Evolutionary conservation across 2,329 filamentous ascomycete genomes (phyloP).

Genomic region (Reticulascus tulasneorum): DNA sequence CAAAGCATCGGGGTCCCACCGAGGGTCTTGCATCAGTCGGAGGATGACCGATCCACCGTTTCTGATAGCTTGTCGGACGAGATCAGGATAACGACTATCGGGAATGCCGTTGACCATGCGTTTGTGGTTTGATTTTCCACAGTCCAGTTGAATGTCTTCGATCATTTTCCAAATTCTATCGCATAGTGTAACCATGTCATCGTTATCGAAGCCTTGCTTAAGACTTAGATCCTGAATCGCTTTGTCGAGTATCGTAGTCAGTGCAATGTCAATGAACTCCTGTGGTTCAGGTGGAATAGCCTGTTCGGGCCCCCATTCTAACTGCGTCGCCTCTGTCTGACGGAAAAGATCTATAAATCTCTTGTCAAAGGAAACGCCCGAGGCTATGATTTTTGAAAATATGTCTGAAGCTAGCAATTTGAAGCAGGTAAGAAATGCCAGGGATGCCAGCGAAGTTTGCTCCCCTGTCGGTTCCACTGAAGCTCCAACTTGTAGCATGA

Average conservation of each 20-base stretch:
- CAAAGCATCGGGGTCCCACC: slow-evolving; percentile 9
- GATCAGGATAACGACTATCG: background rate
- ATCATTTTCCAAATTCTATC: slow-evolving; percentile 5
- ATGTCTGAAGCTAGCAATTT: background rate
- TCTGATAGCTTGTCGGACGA: slow-evolving; percentile 1
- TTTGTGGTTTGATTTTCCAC: background rate
- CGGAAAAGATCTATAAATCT: slow-evolving; percentile 2
- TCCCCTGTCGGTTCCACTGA: background rate
- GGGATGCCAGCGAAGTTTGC: slow-evolving; percentile 1
- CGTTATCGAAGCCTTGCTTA: background rate
- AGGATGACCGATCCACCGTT: slow-evolving; percentile 1
- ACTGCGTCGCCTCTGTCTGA: too few species aligned
- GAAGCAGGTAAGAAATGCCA: slow-evolving; percentile 8
- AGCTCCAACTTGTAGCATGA: slow-evolving; percentile 20
- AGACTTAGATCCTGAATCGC: too few species aligned
- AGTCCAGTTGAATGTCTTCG: background rate
- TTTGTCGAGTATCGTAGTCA: slow-evolving; percentile 3
- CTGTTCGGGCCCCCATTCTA: too few species aligned
- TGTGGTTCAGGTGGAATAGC: too few species aligned
- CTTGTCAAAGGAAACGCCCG: background rate
- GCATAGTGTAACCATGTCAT: background rate
- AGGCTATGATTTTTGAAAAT: background rate
- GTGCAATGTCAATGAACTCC: background rate
- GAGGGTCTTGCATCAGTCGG: slow-evolving; percentile 9
- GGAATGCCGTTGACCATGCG: background rate